phyloP scores from a whole-genome alignment of 1,139 yeast species.

The Diutina mesorugosa region DNA sequence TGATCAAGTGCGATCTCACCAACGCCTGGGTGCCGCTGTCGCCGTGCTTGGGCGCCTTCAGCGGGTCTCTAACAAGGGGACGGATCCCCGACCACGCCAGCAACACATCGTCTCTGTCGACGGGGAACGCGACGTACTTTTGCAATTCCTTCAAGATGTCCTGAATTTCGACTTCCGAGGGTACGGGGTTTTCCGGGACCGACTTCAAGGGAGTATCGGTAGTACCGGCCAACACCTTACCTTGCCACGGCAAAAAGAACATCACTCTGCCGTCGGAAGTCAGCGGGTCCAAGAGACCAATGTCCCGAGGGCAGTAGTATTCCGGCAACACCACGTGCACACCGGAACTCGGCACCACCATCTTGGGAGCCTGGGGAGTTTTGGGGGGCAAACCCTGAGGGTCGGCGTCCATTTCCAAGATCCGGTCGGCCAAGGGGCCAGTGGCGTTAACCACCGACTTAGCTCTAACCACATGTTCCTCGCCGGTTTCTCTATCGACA shows the following conservation, averaged over 20 bases:
- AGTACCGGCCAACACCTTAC: conserved; percentile 91
- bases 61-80: conserved; percentile 87
- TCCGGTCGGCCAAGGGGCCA: conserved; percentile 81
- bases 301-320: conserved; percentile 75
- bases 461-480: conserved; percentile 45
- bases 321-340: conserved; percentile 90
- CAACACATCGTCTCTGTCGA: conserved; percentile 78
- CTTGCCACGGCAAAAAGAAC: conserved; percentile 98
- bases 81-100: conserved; percentile 97
- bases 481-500: conserved; percentile 60
- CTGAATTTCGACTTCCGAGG: conserved; percentile 80
- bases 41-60: conserved; percentile 34
- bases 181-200: conserved; percentile 76
- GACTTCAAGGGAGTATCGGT: conserved; percentile 73
- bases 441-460: conserved; percentile 84
- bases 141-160: conserved; percentile 82
- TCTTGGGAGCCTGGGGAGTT: conserved; percentile 36
- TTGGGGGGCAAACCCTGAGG: conserved; percentile 53
- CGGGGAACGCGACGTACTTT: conserved; percentile 81
- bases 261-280: conserved; percentile 94
- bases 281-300: conserved; percentile 85
- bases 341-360: conserved; percentile 93
- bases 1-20: conserved; percentile 80
- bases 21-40: conserved; percentile 59
- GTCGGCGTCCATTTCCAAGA: conserved; percentile 78